Base-by-base conservation (phyloP, 257 asterid genomes). In the Schizonepeta tenuifolia region DNA sequence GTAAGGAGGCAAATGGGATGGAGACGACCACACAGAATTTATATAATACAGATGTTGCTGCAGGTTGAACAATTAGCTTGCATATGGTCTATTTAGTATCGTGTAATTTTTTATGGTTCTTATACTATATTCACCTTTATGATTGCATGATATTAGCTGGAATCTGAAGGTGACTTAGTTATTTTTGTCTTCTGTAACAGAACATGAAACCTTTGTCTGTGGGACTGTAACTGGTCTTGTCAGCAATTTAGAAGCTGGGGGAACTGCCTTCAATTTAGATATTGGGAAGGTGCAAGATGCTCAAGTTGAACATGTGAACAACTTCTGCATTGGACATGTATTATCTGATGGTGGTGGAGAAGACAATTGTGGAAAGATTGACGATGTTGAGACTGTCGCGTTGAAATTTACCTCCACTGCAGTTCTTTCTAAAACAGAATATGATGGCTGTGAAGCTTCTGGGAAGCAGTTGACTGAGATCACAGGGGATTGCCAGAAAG, bases 31-130 rank as follows among this genome's bases (percentile, higher is more conserved):
- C 54, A n/a, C 67, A 55, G 40, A 79, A 44, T 57, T 50, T 46
- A 3, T 51, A 71, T 54, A 58, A 51, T 62, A 55, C 63, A 26
- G 58, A 70, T 61, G 61, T 50, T 38, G 44, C 65, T 76, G 77
- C 76, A 83, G 82, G 85, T 80, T 55, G 76, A 67, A 38, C 24
- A 26, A 26, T 70, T 33, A 64, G 13, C 11, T 40, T 65, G 59
- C 13, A 66, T 75, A 57, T 35, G 4, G 20, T 65, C 24, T 70
- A 53, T 20, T 67, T 7, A 18, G 11, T 71, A 56, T 26, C n/a
- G 70, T 26, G 20, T 1, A 24, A 20, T 55, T 55, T 17, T 21
- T 22, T 3, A 36, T 10, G 24, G 8, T 33, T 21, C 24, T 79
- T 31, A 17, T 36, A 36, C 31, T 4, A 5, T 20, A 18, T 28